These are phyloP conservation scores for Fremontodendron californicum DNA, from an alignment of 345 rosid genomes.

Conservation along the genomic window DNA sequence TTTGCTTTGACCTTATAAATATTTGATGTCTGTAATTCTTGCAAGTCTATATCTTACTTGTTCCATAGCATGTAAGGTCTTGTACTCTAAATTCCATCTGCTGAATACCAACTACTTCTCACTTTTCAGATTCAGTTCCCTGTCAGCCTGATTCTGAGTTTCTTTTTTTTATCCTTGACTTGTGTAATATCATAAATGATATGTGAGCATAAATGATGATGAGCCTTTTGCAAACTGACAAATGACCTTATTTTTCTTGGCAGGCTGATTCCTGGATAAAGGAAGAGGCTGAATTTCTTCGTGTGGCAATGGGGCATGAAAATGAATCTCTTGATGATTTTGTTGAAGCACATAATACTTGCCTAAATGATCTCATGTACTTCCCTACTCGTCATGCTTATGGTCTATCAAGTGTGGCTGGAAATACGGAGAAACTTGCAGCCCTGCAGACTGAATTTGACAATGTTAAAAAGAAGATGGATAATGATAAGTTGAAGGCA, in stretches of 20 bases:
- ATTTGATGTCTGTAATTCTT: not conserved
- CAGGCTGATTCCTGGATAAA: constrained; percentile 71
- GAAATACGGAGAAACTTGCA: constrained; percentile 75
- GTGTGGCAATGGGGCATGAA: constrained; percentile 88
- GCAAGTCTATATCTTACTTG: not conserved
- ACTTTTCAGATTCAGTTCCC: not conserved
- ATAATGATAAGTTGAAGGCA: constrained; percentile 83
- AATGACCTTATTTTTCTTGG: constrained; percentile 11
- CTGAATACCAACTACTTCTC: not conserved
- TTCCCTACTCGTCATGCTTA: constrained; percentile 89
- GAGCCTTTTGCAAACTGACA: not conserved
- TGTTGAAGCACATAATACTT: constrained; percentile 82
- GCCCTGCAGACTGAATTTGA: constrained; percentile 83
- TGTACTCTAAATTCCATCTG: not conserved
- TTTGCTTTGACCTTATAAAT: not conserved
- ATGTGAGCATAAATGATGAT: not conserved
- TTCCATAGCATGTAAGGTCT: not conserved
- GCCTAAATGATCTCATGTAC: constrained; percentile 89
- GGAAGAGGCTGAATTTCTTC: constrained; percentile 67
- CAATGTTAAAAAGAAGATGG: constrained; percentile 59
- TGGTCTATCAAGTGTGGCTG: constrained; percentile 95
- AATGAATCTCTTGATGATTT: constrained; percentile 74
- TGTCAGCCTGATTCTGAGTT: not conserved
- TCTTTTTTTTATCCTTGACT: not conserved
- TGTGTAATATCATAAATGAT: not conserved